Evolutionary conservation across 1,284 basidiomycete genomes (phyloP), one percentile per base, ranked within the genome.

Genomic region (Cutaneotrichosporon curvatum): DNA sequence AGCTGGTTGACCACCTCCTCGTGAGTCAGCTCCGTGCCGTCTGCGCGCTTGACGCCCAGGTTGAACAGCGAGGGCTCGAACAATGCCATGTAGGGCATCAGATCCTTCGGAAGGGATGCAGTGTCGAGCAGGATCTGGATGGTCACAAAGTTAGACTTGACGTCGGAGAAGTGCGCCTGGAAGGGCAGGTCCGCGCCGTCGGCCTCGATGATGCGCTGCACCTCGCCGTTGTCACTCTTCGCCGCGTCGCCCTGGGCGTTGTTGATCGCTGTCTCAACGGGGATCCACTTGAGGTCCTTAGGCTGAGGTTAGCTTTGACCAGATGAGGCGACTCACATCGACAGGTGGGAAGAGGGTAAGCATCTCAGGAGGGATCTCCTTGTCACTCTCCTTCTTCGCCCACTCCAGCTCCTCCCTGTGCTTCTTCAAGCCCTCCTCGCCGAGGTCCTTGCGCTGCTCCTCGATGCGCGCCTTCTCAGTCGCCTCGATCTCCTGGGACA

Each of bases 1-100:
- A 99, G 80, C 51, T 81, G 79, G 68, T 92, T 83, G 53, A 97
- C 81, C 19, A 97, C 92, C 50, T 95, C 81, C 70, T 97, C 94
- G 62, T 92, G 88, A 3, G 78, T 75, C 36, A 98, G 72, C 25
- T 73, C 72, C 51, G 83, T 80, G 2, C 91, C 91, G 50, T 80
- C 76, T 18, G 79, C 76, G 32, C 84, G 78, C 41, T 75, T 79
- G 38, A 98, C 78, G 10, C 92, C 90, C 0, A 97, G 77, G 18
- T 87, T 84, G 72, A 97, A 98, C 73, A 99, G 86, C 1, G 88
- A 78, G 21, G 81, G 79, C 25, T 89, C 77, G 66, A 95, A 92
- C n/a, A 85, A 75, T n/a, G 80, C 80, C 36, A 91, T 75, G 60
- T 87, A 81, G 81, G 86, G 85, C 58, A 84, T 79, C 30, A 94